Conservation (phyloP, 441 rosid species). For the Aquilaria agallochum region DNA sequence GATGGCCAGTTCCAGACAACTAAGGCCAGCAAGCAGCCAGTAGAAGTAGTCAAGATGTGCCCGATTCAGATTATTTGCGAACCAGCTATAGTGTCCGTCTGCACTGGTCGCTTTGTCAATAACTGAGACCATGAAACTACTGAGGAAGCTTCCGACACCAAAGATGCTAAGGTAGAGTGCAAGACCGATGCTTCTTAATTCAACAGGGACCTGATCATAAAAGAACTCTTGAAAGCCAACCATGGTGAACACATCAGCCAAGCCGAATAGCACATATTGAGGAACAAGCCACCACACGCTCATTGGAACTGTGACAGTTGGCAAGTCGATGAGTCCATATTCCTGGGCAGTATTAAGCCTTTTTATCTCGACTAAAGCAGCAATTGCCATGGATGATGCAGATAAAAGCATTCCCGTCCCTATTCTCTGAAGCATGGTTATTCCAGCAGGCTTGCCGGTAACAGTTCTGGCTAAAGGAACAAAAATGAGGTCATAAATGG, state of each 20-base stretch:
- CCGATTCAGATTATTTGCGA: conserved; percentile 46
- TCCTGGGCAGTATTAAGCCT: conserved; percentile 50
- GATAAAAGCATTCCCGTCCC: conserved; percentile 57
- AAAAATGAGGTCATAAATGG: conserved; percentile 56
- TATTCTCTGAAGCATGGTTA: conserved; percentile 69
- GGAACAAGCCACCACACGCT: conserved; percentile 75
- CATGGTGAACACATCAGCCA: conserved; percentile 47
- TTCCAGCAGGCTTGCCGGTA: conserved; percentile 50
- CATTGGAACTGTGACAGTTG: conserved; percentile 57
- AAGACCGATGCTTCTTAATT: conserved; percentile 56
- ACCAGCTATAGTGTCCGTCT: conserved; percentile 50
- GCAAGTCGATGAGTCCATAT: conserved; percentile 34
- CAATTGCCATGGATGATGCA: conserved; percentile 37
- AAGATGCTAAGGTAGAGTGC: conserved; percentile 53
- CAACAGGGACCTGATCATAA: conserved; percentile 62
- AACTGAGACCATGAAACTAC: conserved; percentile 54
- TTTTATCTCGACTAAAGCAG: conserved; percentile 46
- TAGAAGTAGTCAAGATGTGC: conserved; percentile 71
- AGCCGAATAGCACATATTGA: conserved; percentile 45
- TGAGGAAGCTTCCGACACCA: conserved; percentile 56
- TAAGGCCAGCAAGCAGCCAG: conserved; percentile 57
- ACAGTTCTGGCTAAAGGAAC: conserved; percentile 50
- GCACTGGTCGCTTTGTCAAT: conserved; percentile 40
- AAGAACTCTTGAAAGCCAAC: conserved; percentile 76
- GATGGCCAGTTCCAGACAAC: conserved; percentile 28